These are phyloP conservation scores for Trifolium dubium DNA, from an alignment of 306 rosid genomes.

Conservation along the genomic window DNA sequence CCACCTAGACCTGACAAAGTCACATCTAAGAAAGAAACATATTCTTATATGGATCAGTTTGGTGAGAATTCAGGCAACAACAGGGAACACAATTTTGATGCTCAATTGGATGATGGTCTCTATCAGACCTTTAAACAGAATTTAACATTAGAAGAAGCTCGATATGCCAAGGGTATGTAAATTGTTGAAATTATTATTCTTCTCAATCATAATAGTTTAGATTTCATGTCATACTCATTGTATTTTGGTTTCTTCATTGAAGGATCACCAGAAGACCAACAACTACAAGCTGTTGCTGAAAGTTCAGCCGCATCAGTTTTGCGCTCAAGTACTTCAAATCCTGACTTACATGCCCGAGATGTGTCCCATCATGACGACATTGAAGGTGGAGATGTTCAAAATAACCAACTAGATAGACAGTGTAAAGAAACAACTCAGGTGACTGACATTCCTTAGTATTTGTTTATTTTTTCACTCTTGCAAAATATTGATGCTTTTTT, in stretches of 20 bases:
- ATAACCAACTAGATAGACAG: conserved; percentile 41
- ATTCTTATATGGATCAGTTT: conserved; percentile 53
- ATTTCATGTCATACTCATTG: conserved; percentile 24
- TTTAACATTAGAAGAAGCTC: conserved; percentile 55
- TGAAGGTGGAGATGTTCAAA: conserved; percentile 53
- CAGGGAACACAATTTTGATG: conserved; percentile 53
- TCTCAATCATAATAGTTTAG: conserved; percentile 26
- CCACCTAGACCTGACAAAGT: conserved; percentile 74
- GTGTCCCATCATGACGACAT: conserved; percentile 47
- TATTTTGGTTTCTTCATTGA: conserved; percentile 38
- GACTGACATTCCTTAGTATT: conserved; percentile 9
- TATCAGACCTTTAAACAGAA: conserved; percentile 58
- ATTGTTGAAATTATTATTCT: conserved; percentile 16
- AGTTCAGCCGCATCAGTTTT: conserved; percentile 89
- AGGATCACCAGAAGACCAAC: conserved; percentile 76
- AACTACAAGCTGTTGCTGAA: conserved; percentile 96
- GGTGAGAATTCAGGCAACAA: conserved; percentile 56
- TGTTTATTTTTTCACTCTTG: conserved; percentile 21
- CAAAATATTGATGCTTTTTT: conserved; percentile 27
- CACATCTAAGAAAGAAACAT: conserved; percentile 56
- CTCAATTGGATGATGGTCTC: conserved; percentile 55
- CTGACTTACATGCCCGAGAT: conserved; percentile 54
- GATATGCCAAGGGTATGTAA: conserved; percentile 58
- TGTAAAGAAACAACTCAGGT: conserved; percentile 59
- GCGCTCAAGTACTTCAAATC: conserved; percentile 57